Base-by-base conservation (phyloP, 768 basidiomycete species). In the Leccinum arenicola region DNA sequence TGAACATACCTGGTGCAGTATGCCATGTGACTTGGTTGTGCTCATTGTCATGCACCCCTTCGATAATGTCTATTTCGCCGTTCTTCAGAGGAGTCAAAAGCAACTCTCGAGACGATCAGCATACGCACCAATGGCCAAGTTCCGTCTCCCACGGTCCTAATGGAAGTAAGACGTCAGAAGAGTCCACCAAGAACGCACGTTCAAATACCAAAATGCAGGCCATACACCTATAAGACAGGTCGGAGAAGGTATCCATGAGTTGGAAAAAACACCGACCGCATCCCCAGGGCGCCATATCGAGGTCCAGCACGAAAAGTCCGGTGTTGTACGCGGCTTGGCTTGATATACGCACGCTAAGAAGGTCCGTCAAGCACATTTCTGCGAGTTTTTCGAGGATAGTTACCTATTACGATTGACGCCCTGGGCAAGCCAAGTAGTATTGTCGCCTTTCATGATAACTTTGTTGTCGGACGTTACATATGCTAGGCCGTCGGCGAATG, bases 1-100 rank as follows among this genome's bases (percentile, higher is more conserved):
- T 31, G 29, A 23, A 61, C 57, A 51, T 63, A 84, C 87, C 87
- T 58, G 84, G 79, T 54, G 76, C 80, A 25, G 88, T 89, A 69
- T 91, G 89, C 83, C 85, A 91, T 31, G 89, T 87, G 17, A 93
- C 87, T 73, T 93, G 91, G 64, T 93, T 92, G 65, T 92, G 89
- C 67, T 86, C 77, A 60, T 91, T 89, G 68, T 90, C 89, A 62
- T 93, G 91, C 6, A 93, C 91, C 14, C 91, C 91, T 72, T 91
- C 90, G 31, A 91, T 84, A 29, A 92, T 87, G 70, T 92, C 90
- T 59, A 93, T 89, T 74, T 92, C 91, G 14, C 90, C 91, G 11
- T 75, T 78, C 90, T 91, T 56, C 52, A 65, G 50, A 36, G 58
- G 57, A 64, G 52, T 54, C 38, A 61, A 56, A 51, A 51, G 55